phyloP scores from a whole-genome alignment of 345 rosid species.

The Bruguiera parviflora region DNA sequence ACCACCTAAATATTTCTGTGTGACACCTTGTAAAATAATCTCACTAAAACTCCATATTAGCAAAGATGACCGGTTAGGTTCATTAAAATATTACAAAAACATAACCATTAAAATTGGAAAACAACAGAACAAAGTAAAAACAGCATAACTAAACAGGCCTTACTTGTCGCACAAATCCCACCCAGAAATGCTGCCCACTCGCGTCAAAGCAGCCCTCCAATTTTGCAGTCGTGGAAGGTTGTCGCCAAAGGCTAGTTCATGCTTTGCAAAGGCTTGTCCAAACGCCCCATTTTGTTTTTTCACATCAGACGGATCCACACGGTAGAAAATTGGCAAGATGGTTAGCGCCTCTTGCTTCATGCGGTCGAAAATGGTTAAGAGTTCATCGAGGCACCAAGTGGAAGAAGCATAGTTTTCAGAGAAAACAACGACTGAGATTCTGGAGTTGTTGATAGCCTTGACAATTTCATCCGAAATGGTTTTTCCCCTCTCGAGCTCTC shows the following conservation, averaged over 20 bases:
- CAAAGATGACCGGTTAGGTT: too few species aligned
- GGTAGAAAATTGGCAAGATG: constrained; percentile 15
- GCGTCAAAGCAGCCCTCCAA: constrained; percentile 12
- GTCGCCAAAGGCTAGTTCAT: not conserved
- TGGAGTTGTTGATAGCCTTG: constrained; percentile 1
- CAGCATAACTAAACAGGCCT: not conserved
- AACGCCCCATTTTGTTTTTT: constrained; percentile 1
- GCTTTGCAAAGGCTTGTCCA: constrained; percentile 1
- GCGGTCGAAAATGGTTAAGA: not conserved
- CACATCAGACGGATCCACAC: constrained; percentile 10
- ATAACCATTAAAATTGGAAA: not conserved
- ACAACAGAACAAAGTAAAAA: not conserved
- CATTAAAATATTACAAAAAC: not conserved
- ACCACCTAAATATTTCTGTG: too few species aligned
- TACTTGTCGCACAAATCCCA: constrained; percentile 11
- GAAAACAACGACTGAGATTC: constrained; percentile 1
- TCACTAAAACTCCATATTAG: too few species aligned
- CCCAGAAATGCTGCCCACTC: not conserved
- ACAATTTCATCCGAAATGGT: constrained; percentile 3
- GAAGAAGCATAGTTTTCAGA: constrained; percentile 14
- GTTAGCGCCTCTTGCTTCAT: not conserved
- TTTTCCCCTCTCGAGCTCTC: not conserved
- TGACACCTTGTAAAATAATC: too few species aligned
- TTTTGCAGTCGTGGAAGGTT: not conserved
- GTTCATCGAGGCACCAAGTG: constrained; percentile 15